Conservation (phyloP, 495 filamentous ascomycete genomes). For the Ramalina intermedia region DNA sequence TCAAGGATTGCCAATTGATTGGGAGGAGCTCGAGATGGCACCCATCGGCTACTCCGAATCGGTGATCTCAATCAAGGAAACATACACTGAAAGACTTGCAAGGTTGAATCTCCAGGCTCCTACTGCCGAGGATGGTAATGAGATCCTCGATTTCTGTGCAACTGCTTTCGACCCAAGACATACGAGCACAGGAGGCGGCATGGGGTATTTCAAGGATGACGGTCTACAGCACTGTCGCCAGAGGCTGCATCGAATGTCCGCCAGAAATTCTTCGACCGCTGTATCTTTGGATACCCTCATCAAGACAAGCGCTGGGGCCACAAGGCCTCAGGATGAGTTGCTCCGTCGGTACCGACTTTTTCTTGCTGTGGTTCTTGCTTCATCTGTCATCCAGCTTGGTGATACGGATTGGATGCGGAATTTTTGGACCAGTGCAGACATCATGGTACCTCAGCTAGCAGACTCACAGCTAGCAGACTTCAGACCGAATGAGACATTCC, state of each 20-base stretch:
- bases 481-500: neutral
- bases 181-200: neutral
- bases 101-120: neutral
- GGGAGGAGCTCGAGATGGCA: neutral
- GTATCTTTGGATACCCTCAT: conserved; percentile 4
- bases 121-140: neutral
- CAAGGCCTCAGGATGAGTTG: conserved; percentile 1
- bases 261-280: neutral
- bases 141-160: neutral
- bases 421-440: conserved; percentile 18
- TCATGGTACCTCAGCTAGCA: conserved; percentile 10
- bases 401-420: conserved; percentile 22
- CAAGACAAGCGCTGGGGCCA: neutral
- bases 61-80: too few species aligned
- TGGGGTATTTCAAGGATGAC: conserved; percentile 6
- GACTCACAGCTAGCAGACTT: neutral
- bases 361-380: conserved; percentile 21
- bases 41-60: neutral
- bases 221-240: neutral
- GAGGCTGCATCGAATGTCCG: neutral
- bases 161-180: neutral
- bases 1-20: neutral
- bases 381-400: conserved; percentile 21
- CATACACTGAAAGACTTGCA: neutral
- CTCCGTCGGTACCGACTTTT: conserved; percentile 16